A percentile compares a stretch with the other conserved stretches of the same genome.
These are phyloP conservation scores for Avicennia marina DNA, from an alignment of 257 asterid species.

Conservation along the genomic window DNA sequence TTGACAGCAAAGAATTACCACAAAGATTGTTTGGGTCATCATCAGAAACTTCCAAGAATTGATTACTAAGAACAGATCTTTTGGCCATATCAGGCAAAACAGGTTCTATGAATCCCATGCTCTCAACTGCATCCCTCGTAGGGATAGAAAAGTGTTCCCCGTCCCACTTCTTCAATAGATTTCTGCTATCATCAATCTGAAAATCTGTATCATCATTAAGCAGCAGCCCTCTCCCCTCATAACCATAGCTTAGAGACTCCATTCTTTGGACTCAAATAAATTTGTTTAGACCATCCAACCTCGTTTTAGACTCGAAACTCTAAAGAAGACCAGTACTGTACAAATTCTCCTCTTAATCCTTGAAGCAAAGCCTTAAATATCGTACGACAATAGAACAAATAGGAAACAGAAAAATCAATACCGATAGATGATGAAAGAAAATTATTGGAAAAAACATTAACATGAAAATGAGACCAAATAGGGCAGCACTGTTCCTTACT, in stretches of 20 bases:
- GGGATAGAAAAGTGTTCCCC: not conserved
- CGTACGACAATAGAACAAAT: too few species aligned
- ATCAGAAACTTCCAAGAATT: slow-evolving; percentile 7
- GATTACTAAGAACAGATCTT: slow-evolving; percentile 9
- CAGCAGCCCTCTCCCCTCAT: slow-evolving; percentile 19
- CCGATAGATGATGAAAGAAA: too few species aligned
- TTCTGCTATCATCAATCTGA: slow-evolving; percentile 11
- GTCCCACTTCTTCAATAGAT: slow-evolving; percentile 15
- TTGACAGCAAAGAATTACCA: too few species aligned
- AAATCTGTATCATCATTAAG: slow-evolving; percentile 21
- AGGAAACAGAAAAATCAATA: not conserved
- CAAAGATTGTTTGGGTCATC: not conserved
- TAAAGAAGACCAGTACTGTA: not conserved
- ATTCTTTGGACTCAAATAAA: slow-evolving; percentile 17
- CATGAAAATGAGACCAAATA: not conserved
- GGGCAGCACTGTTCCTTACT: not conserved
- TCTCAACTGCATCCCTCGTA: slow-evolving; percentile 1
- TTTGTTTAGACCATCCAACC: not conserved
- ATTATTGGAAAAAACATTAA: too few species aligned
- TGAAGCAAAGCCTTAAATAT: not conserved
- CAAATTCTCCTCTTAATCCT: not conserved
- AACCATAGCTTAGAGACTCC: slow-evolving; percentile 26
- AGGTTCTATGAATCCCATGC: slow-evolving; percentile 9
- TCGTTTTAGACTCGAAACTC: not conserved
- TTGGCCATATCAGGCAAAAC: slow-evolving; percentile 10